Base-by-base conservation (phyloP, 345 rosid genomes). In the Durio zibethinus region DNA sequence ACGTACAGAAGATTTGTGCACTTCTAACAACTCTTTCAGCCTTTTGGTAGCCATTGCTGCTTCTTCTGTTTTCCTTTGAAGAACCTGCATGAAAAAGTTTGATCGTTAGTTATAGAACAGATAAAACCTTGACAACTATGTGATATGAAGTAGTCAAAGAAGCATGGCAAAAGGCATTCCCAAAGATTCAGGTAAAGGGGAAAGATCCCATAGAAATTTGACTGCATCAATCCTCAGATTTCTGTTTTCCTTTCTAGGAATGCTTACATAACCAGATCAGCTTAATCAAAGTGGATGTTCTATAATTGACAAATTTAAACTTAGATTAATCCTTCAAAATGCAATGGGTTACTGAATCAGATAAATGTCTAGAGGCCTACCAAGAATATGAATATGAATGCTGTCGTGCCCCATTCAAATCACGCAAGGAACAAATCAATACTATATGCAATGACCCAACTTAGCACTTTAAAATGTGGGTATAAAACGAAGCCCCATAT, bases 61-160 rank as follows among this genome's bases (percentile, higher is more conserved):
- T 77, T 90, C 97, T 81, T 90, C 97, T 73, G 95, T 92, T 87
- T 92, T 92, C 71, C 97, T 87, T 61, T 92, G 97, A 62, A 92
- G 94, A 86, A 92, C 95, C 97, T 92, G 85, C 59, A 80, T 31
- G 50, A 36, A 29, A 74, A 52, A 80, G 59, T 1, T 52, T 18
- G 31, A 63, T 60, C 4, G 73, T 35, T 66, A 60, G 40, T 57
- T 12, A 5, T 7, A 0, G 25, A 29, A 27, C 15, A 16, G 25
- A 6, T 40, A 45, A 75, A 61, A 42, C 57, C 70, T 61, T 16
- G 66, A 75, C 54, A 75, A 43, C 54, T 42, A 20, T 25, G 1
- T 10, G 59, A 42, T 53, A 59, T 61, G 4, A 4, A 23, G 47
- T 48, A 63, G 60, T 5, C 14, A 50, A 21, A 64, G 52, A 50